These are phyloP conservation scores for Blastosporella zonata DNA, from an alignment of 1,284 basidiomycete genomes.

Conservation along the genomic window DNA sequence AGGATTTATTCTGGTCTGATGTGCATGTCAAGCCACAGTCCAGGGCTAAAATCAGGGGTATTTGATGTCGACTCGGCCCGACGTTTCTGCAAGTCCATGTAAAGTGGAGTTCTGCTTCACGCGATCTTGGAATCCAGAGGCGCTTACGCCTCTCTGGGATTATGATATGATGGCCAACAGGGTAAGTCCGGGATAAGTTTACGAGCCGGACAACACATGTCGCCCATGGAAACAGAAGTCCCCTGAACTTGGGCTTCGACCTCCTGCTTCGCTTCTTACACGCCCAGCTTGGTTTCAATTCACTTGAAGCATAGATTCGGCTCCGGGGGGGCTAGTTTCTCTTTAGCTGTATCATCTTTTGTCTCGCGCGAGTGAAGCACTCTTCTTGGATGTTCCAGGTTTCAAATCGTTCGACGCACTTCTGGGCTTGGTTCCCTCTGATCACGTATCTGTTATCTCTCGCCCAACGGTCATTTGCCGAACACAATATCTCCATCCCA, in stretches of 20 bases:
- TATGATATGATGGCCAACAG: constrained; percentile 15
- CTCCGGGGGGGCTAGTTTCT: constrained; percentile 3
- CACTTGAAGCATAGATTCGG: constrained; percentile 1
- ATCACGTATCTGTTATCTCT: constrained; percentile 9
- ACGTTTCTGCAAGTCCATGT: not conserved
- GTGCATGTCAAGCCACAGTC: constrained; percentile 9
- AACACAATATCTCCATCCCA: constrained; percentile 36
- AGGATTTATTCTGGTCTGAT: constrained; percentile 10
- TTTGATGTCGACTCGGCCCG: constrained; percentile 8
- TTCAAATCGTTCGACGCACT: constrained; percentile 1
- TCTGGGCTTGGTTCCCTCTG: constrained; percentile 8
- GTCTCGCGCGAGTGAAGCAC: not conserved
- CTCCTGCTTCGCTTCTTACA: constrained; percentile 6
- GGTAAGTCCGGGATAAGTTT: constrained; percentile 14
- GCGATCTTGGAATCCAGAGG: constrained; percentile 4
- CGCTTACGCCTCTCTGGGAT: constrained; percentile 11
- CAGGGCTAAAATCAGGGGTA: constrained; percentile 1
- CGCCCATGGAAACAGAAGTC: constrained; percentile 20
- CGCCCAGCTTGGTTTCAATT: constrained; percentile 1
- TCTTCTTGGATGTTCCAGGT: constrained; percentile 15
- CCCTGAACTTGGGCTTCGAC: constrained; percentile 7
- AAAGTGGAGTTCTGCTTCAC: not conserved
- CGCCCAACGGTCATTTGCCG: constrained; percentile 5
- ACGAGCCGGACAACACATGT: constrained; percentile 13
- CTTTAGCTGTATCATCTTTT: not conserved